Evolutionary conservation across 192 early-diverging fungal genomes (phyloP).

Genomic region (Chytriomyces sp.): DNA sequence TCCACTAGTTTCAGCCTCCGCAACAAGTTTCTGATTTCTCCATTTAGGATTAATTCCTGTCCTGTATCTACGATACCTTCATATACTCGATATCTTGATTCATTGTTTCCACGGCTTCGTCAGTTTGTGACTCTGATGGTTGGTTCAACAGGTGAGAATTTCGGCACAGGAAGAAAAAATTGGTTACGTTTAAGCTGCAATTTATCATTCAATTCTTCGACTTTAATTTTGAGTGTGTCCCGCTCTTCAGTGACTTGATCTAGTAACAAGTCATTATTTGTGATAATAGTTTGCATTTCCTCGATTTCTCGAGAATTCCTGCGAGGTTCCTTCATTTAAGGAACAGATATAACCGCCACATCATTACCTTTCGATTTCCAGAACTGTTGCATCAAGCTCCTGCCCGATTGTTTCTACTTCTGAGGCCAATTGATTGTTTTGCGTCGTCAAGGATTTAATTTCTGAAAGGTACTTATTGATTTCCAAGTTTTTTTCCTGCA

Average conservation of each 20-base stretch:
- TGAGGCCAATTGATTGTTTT: constrained; percentile 39
- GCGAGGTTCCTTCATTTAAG: not conserved
- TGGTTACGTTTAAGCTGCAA: constrained; percentile 29
- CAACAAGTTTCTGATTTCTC: constrained; percentile 1
- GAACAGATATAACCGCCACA: not conserved
- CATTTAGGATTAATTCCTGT: too few species aligned
- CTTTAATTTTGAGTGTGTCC: constrained; percentile 43
- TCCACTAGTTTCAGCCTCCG: constrained; percentile 31
- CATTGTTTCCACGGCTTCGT: constrained; percentile 1
- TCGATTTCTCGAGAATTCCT: constrained; percentile 45
- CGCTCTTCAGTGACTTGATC: constrained; percentile 50
- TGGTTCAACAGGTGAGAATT: too few species aligned
- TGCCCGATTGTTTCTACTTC: constrained; percentile 50
- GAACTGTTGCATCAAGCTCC: constrained; percentile 56
- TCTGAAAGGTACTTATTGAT: constrained; percentile 49
- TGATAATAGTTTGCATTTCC: constrained; percentile 30
- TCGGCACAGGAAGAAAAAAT: constrained; percentile 19
- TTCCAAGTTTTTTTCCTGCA: constrained; percentile 54
- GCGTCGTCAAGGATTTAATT: constrained; percentile 43
- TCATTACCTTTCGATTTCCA: constrained; percentile 52
- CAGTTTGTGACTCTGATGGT: constrained; percentile 17
- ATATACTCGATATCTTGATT: constrained; percentile 3
- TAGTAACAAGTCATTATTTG: constrained; percentile 38
- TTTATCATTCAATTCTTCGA: constrained; percentile 45
- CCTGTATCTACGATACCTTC: too few species aligned